Percentiles rank a stretch among this genome's conserved stretches.
Evolutionary conservation across 1,284 basidiomycete genomes (phyloP).

Genomic region (Apiotrichum gracile): DNA sequence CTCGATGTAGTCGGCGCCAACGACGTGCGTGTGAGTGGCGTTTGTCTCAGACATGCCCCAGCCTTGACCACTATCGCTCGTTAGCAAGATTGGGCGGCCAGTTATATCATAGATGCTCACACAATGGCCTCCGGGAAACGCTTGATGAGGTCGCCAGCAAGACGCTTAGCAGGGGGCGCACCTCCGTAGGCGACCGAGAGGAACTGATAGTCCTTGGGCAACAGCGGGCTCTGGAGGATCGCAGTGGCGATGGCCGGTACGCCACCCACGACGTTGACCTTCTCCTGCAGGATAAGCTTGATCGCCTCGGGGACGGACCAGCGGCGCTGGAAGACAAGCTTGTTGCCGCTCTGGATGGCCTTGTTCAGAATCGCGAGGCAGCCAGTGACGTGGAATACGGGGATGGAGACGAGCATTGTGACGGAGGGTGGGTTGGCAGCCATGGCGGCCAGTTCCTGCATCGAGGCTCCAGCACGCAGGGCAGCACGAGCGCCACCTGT

Average conservation of each 20-base stretch:
- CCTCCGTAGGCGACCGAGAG: slow-evolving; percentile 40
- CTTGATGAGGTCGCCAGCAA: slow-evolving; percentile 27
- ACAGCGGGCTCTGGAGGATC: slow-evolving; percentile 28
- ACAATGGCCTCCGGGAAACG: slow-evolving; percentile 29
- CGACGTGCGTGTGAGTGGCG: slow-evolving; percentile 31
- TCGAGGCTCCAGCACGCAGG: slow-evolving; percentile 22
- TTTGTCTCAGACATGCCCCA: slow-evolving; percentile 44
- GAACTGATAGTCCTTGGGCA: slow-evolving; percentile 24
- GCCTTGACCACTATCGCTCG: slow-evolving; percentile 13
- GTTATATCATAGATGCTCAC: too few species aligned
- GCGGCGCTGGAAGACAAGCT: slow-evolving; percentile 32
- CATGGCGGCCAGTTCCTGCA: background rate
- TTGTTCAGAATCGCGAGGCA: slow-evolving; percentile 36
- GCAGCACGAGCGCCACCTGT: slow-evolving; percentile 16
- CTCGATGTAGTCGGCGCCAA: slow-evolving; percentile 34
- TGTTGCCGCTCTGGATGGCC: slow-evolving; percentile 30
- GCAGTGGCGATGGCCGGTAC: slow-evolving; percentile 38
- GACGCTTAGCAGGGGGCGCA: slow-evolving; percentile 33
- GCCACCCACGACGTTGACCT: slow-evolving; percentile 37
- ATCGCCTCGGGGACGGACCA: slow-evolving; percentile 34
- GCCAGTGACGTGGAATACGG: slow-evolving; percentile 45
- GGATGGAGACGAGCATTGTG: slow-evolving; percentile 28
- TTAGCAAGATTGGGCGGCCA: too few species aligned
- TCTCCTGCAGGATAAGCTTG: slow-evolving; percentile 27
- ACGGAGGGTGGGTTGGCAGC: background rate